Base-by-base conservation (phyloP, 108 stramenopile species). In the Nannochloropsis gaditana region DNA sequence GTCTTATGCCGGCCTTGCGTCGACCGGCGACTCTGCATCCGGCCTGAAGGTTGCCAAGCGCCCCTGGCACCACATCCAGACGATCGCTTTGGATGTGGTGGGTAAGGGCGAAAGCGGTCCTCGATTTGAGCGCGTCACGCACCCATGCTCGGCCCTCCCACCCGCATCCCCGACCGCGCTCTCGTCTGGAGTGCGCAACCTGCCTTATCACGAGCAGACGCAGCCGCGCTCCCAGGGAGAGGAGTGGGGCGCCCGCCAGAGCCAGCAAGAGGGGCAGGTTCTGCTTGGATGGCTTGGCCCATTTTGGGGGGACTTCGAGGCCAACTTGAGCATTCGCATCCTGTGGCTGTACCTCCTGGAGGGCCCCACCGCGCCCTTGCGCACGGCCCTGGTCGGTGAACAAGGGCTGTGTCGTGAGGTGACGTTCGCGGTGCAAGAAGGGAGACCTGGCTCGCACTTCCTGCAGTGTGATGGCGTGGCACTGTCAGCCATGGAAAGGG, bases 261-360 rank as follows among this genome's bases (percentile, higher is more conserved):
- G 15, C 0, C 59, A 73, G 59, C 59, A 73, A 2, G 59, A 73
- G 2, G 59, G n/a, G 59, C 59, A 73, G n/a, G 59, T n/a, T n/a
- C 8, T 73, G n/a, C 59, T 73, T 15, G 59, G 59, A 6, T 73
- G 59, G 59, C 59, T 73, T 3, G 59, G 59, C n/a, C 59, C 59
- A 73, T 73, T n/a, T n/a, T 73, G 59, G 59, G 59, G n/a, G n/a
- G 59, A 73, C 59, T 73, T 73, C n/a, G 19, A 73, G n/a, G 59
- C 59, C n/a, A 73, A 73, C 59, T n/a, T 73, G 19, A n/a, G 19
- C n/a, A n/a, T 4, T 15, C 59, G 59, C 59, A 73, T 73, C 59
- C n/a, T 73, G 59, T 73, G 15, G 59, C 59, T 73, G 19, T 73
- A 73, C 59, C 59, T 73, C 8, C 19, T 73, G 5, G 59, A 73